Evolutionary conservation across 2,329 filamentous ascomycete genomes (phyloP).

Genomic region (Aaosphaeria arxii): DNA sequence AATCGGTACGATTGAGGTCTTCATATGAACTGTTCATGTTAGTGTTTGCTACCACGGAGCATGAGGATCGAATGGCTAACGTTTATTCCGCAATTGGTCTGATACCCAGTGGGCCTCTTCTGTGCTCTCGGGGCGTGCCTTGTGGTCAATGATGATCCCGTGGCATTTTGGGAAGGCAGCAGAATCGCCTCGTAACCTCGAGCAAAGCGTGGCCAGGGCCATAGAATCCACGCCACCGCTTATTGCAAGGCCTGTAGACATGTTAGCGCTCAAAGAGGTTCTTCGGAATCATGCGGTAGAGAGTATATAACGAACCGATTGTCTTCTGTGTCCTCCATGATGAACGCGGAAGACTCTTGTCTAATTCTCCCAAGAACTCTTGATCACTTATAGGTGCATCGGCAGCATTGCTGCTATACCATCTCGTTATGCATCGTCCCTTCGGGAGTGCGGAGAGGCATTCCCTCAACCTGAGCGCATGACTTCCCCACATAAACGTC

Average conservation of each 20-base stretch:
- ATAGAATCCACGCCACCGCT: constrained; percentile 98
- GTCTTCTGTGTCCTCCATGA: not conserved
- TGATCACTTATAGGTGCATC: constrained; percentile 17
- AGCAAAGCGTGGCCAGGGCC: constrained; percentile 78
- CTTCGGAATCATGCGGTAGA: not conserved
- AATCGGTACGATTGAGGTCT: constrained; percentile 32
- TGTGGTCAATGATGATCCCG: constrained; percentile 62
- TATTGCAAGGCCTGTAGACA: constrained; percentile 61
- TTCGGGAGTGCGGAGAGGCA: constrained; percentile 14
- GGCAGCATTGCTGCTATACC: constrained; percentile 14
- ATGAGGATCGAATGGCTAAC: constrained; percentile 26
- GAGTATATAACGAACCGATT: constrained; percentile 11
- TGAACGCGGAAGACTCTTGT: constrained; percentile 2
- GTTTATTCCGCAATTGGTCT: constrained; percentile 42
- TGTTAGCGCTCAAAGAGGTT: not conserved
- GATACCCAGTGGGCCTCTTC: constrained; percentile 54
- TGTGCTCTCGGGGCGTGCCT: constrained; percentile 53
- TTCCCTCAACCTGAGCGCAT: constrained; percentile 30
- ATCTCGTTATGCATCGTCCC: constrained; percentile 12
- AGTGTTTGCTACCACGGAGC: constrained; percentile 3
- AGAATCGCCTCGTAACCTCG: constrained; percentile 17
- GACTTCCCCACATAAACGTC: constrained; percentile 33
- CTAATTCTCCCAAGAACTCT: constrained; percentile 24
- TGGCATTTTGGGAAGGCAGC: constrained; percentile 34
- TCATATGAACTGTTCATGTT: constrained; percentile 23